Base-by-base conservation (phyloP, 192 early-diverging fungal species). In the Umbelopsis vinacea region DNA sequence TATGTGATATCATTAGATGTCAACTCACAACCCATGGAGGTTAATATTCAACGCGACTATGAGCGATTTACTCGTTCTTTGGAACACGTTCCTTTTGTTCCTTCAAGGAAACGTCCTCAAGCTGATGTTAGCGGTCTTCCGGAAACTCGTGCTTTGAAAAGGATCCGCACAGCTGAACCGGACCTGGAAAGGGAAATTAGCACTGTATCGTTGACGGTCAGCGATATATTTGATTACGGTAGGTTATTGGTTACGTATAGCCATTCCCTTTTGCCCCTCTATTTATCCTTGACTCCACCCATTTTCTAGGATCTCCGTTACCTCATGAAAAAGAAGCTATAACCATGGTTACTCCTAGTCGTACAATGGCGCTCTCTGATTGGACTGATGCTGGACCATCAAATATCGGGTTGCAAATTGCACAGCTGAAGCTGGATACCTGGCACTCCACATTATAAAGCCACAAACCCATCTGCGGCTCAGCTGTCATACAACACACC, bases 11-110 rank as follows among this genome's bases (percentile, higher is more conserved):
- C 57, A 19, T 17, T 63, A 3, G 57, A 63, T 33, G 57, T 63
- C 26, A 63, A 63, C n/a, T 63, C 57, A n/a, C 57, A 63, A 15
- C 57, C 57, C 1, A 63, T 35, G 33, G 33, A 63, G 33, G 33
- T 63, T 14, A 63, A 63, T 19, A 63, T 63, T 26, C 57, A 63
- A 37, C 26, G 57, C 12, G 57, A 63, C 57, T 63, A 63, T 38
- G 57, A 63, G 12, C 26, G 57, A 14, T 63, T 63, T 37, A 29
- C 57, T 37, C 57, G 26, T 26, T 26, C 17, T 4, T 29, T 8
- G 15, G 29, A 35, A 17, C 24, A 29, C 12, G 0, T 29, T 11
- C 29, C 33, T 19, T 19, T 38, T 3, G 29, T 12, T 1, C 10
- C 7, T 37, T 63, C 57, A 17, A 26, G 57, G 19, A 63, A 63